Evolutionary conservation across 1,139 yeast species (phyloP), one percentile per base, ranked within the genome.

Genomic region (Suhomyces panamericanus): DNA sequence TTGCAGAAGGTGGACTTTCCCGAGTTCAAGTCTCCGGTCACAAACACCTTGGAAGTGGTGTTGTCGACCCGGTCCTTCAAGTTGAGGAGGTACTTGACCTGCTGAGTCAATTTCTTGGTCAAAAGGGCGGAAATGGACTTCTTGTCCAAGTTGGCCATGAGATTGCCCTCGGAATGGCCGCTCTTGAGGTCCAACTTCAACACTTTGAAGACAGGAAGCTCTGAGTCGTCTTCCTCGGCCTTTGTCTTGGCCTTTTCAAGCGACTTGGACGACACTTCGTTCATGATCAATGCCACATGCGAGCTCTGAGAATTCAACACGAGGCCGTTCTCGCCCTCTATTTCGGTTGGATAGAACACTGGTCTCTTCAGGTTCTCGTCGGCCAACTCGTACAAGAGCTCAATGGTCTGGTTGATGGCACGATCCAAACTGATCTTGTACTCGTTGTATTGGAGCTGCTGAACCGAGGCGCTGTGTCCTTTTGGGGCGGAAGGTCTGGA

Each of bases 1-100:
- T 95, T 95, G 66, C 99, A 95, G 56, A 95, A 89, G 0, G 96
- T 87, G 1, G 97, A 89, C 61, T 95, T 95, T 5, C 99, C 99
- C 0, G 99, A 87, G 63, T 95, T 95, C 55, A 95, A 77, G 64
- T 95, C 99, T 39, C 99, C 99, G 2, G 99, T 95, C 32, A 95
- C 91, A 55, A 95, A 82, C 1, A 95, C 98, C 58, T 91, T 93
- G 2, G 98, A 91, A 0, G 95, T 78, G 0, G 95, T 89, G 57
- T 95, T 97, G 55, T 87, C 95, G 26, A 95, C 85, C 55, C 99
- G 77, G 41, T 85, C 95, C 49, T 82, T 81, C 50, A 95, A 70
- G 26, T 90, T 82, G n/a, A 69, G 60, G 45, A 93, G 68, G 59
- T 91, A 96, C 53, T 80, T 81, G 16, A 80, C 67, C 20, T 86